Evolutionary conservation across 805 yeast genomes (phyloP), one percentile per base, ranked within the genome.

Genomic region (Saturnispora ahearnii): DNA sequence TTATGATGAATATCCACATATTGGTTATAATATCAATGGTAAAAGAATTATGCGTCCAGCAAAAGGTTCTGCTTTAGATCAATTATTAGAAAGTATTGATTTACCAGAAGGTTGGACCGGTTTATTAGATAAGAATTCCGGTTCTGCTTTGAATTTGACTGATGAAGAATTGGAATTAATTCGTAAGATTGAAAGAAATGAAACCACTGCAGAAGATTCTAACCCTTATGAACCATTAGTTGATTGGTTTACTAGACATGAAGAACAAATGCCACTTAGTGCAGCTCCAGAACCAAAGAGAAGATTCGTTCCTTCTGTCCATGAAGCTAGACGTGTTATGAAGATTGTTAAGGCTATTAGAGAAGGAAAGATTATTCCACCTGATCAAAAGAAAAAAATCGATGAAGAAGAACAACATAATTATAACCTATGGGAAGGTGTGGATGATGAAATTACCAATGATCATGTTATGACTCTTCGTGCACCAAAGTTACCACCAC

Each of bases 81-180:
- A 84, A 60, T 75, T 93, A 54, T 71, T 93, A 56, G 99, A 91
- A 62, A 74, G 82, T 30, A 93, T 93, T 53, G 99, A 93, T 54
- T 73, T 93, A 55, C 99, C 99, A 12, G 95, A 87, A 68, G 99
- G 99, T 26, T 93, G 98, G 98, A 93, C 99, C 13, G 99, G 99
- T 44, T 73, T 93, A 53, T 70, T 91, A 53, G 98, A 93, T 67
- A 84, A 87, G 61, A 77, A 82, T 60, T 88, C 98, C 6, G 99
- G 99, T 53, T 66, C 81, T 9, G 74, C 87, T 48, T 76, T 93
- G 70, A 89, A 93, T 57, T 73, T 93, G 55, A 79, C 88, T 7
- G 76, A 77, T 48, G 97, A 91, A 62, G 99, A 93, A 68, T 74
- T 90, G 61, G 96, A 90, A 57, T 76, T 93, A 55, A 87, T 93